These are phyloP conservation scores for Hymenoscyphus albidus DNA, from an alignment of 2,329 filamentous ascomycete genomes.

Conservation along the genomic window DNA sequence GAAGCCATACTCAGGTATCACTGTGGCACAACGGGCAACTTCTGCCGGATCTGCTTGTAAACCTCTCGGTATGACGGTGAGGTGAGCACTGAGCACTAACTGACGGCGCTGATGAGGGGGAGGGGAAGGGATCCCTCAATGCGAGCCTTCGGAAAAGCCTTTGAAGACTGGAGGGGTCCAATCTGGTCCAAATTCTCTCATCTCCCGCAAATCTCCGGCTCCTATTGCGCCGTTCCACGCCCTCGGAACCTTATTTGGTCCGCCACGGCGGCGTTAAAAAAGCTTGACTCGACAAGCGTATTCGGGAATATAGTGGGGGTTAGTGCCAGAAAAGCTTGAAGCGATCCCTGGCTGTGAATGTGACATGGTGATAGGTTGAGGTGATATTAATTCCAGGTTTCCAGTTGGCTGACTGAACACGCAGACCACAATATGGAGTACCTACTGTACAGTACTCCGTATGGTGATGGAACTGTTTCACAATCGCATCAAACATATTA, in stretches of 20 bases:
- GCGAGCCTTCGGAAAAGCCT: background rate
- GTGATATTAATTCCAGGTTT: background rate
- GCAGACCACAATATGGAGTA: background rate
- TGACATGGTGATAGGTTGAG: constrained; percentile 3
- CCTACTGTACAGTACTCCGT: too few relatives aligned
- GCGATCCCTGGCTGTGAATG: constrained; percentile 5
- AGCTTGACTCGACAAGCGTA: constrained; percentile 11
- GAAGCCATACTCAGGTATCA: background rate
- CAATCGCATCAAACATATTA: constrained; percentile 5
- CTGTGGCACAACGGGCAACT: background rate
- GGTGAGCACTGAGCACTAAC: background rate
- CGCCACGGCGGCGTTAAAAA: constrained; percentile 2
- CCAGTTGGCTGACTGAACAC: background rate
- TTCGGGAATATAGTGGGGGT: background rate
- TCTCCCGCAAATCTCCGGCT: background rate
- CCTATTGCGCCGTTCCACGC: background rate
- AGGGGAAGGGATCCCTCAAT: background rate
- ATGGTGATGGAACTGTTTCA: constrained; percentile 3
- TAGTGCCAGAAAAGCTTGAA: constrained; percentile 4
- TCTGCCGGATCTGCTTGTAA: background rate
- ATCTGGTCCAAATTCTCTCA: background rate
- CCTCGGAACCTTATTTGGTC: constrained; percentile 7
- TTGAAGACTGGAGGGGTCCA: background rate
- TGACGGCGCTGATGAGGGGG: constrained; percentile 1
- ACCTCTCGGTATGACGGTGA: constrained; percentile 1